phyloP scores from a whole-genome alignment of 306 rosid species.

The Pterocarpus santalinus region DNA sequence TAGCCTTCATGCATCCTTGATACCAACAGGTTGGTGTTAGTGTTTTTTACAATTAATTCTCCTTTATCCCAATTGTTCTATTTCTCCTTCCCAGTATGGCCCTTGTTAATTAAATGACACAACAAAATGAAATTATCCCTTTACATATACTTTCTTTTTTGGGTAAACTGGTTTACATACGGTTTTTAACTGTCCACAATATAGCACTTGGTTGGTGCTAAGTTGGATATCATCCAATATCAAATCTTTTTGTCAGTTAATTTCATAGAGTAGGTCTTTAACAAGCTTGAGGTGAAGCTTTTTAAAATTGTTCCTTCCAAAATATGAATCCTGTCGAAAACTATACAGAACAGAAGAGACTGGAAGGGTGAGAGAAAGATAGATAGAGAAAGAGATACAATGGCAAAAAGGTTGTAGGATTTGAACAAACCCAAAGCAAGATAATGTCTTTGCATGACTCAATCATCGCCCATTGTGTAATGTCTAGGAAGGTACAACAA shows the following conservation, averaged over 20 bases:
- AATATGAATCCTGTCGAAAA: neutral
- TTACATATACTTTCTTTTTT: neutral
- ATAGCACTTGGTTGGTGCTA: neutral
- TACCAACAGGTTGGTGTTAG: slow-evolving; percentile 15
- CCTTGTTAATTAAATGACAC: neutral
- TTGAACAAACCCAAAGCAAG: slow-evolving; percentile 27
- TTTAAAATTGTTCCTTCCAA: neutral
- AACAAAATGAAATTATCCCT: neutral
- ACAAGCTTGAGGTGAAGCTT: slow-evolving; percentile 20
- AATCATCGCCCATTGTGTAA: slow-evolving; percentile 3
- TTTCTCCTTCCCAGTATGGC: neutral
- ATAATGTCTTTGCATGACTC: slow-evolving; percentile 16
- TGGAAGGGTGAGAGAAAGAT: slow-evolving; percentile 22
- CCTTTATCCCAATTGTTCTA: slow-evolving; percentile 1
- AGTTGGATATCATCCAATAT: slow-evolving; percentile 13
- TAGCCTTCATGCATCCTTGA: slow-evolving; percentile 26
- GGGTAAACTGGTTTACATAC: too few species aligned
- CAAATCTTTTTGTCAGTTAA: neutral
- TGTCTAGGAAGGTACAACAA: slow-evolving; percentile 6
- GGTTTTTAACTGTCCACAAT: neutral
- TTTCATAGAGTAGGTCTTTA: slow-evolving; percentile 15
- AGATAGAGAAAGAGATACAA: neutral
- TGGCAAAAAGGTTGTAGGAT: neutral
- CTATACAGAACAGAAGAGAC: slow-evolving; percentile 8
- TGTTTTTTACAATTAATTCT: neutral